A percentile compares a stretch with the other conserved stretches of the same genome.
These are phyloP conservation scores for Artemisia annua DNA, from an alignment of 129 eudicot genomes.

Conservation along the genomic window DNA sequence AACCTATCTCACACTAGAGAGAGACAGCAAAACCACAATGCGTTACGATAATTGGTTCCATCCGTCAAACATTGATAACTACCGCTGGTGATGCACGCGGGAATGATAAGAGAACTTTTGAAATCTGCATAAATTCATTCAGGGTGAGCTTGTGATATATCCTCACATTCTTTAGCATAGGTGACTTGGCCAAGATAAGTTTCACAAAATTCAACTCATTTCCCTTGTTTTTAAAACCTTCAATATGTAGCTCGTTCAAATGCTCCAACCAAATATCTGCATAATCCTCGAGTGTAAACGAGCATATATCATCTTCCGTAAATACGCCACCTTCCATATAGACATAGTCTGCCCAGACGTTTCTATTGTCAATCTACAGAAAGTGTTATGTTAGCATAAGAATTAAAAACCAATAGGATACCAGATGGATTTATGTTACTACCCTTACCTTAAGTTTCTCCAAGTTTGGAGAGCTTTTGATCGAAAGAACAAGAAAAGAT, in stretches of 20 bases:
- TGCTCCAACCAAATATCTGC: conserved; percentile 17
- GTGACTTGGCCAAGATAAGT: conserved; percentile 7
- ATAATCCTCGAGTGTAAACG: neutral
- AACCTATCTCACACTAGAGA: too few relatives aligned
- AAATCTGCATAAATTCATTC: neutral
- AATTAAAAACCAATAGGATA: neutral
- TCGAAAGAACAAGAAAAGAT: too few relatives aligned
- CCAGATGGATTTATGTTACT: too few relatives aligned
- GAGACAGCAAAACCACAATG: too few relatives aligned
- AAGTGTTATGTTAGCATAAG: neutral
- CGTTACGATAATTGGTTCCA: too few relatives aligned
- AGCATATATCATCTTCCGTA: neutral
- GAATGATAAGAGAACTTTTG: neutral
- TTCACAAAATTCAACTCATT: neutral
- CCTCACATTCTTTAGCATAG: neutral
- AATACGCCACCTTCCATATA: neutral
- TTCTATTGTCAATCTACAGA: neutral
- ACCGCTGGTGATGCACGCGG: neutral
- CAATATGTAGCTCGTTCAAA: neutral
- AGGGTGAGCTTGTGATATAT: neutral
- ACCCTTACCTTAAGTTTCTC: too few relatives aligned
- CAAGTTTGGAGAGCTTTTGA: too few relatives aligned
- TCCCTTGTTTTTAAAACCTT: neutral
- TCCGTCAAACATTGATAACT: too few relatives aligned
- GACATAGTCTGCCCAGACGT: too few relatives aligned